A percentile compares a stretch with the other conserved stretches of the same genome.
phyloP scores from a whole-genome alignment of 352 stramenopile species.

The Thalassiosira mediterranea region DNA sequence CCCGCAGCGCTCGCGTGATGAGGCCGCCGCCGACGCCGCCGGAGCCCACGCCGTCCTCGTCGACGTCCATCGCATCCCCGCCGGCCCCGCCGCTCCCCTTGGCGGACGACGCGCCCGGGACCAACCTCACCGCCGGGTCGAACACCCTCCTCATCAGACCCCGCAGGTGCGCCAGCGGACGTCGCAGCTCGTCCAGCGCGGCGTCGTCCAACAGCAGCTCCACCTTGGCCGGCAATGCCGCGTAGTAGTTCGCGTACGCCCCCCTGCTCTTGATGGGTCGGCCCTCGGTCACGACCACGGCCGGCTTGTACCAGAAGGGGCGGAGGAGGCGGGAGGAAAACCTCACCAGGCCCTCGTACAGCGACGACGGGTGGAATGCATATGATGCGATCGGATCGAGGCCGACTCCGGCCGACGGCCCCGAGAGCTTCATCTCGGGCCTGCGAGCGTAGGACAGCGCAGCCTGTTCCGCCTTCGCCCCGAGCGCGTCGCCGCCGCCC shows the following conservation, averaged over 20 bases:
- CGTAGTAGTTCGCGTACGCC: conserved; percentile 39
- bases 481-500: conserved; percentile 48
- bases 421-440: conserved; percentile 40
- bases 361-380: conserved; percentile 68
- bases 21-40: conserved; percentile 38
- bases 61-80: conserved; percentile 63
- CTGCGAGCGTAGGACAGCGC: conserved; percentile 48
- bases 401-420: conserved; percentile 23
- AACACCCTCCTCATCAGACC: conserved; percentile 70
- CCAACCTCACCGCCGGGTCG: conserved; percentile 51
- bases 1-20: conserved; percentile 62
- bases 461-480: conserved; percentile 53
- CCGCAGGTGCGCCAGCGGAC: conserved; percentile 60
- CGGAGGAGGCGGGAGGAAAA: conserved; percentile 71
- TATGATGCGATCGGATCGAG: conserved; percentile 67
- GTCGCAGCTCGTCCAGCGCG: conserved; percentile 62
- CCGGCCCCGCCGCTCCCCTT: conserved; percentile 11
- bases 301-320: conserved; percentile 83
- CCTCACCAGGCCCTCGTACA: conserved; percentile 73
- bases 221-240: conserved; percentile 70
- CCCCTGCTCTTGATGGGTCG: conserved; percentile 50
- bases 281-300: conserved; percentile 80
- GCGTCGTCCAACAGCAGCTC: conserved; percentile 77
- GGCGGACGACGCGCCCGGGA: conserved; percentile 59
- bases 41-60: conserved; percentile 27